Percentiles rank a stretch among this genome's conserved stretches.
Evolutionary conservation across 2,329 filamentous ascomycete species (phyloP).

Genomic region (Penicillium occitanis): DNA sequence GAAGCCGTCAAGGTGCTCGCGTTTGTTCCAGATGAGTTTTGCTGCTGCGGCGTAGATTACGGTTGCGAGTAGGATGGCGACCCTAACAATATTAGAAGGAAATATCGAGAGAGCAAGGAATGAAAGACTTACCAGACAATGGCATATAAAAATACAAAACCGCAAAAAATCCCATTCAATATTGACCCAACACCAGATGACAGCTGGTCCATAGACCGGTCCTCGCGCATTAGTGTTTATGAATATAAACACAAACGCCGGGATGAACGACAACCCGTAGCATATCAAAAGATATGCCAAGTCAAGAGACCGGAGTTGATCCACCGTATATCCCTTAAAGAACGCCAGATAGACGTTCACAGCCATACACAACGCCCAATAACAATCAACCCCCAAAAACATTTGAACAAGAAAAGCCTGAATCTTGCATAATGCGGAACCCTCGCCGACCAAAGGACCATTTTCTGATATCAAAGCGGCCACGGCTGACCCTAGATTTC

Average conservation of each 20-base stretch:
- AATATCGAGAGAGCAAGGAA: background rate
- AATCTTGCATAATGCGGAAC: slow-evolving; percentile 64
- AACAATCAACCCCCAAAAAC: slow-evolving; percentile 64
- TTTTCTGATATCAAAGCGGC: slow-evolving; percentile 68
- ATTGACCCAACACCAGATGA: slow-evolving; percentile 75
- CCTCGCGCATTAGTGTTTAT: slow-evolving; percentile 51
- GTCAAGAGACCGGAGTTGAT: slow-evolving; percentile 64
- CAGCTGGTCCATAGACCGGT: slow-evolving; percentile 68
- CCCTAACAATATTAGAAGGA: slow-evolving; percentile 25
- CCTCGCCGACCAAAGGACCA: slow-evolving; percentile 51
- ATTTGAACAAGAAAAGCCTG: slow-evolving; percentile 72
- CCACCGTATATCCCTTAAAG: slow-evolving; percentile 66
- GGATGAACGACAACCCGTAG: slow-evolving; percentile 68
- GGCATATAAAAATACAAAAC: slow-evolving; percentile 68
- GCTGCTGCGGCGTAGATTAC: slow-evolving; percentile 21
- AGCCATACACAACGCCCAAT: slow-evolving; percentile 76
- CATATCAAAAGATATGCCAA: slow-evolving; percentile 64
- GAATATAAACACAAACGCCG: slow-evolving; percentile 65
- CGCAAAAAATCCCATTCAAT: slow-evolving; percentile 66
- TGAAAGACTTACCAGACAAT: slow-evolving; percentile 31
- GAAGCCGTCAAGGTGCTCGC: slow-evolving; percentile 22
- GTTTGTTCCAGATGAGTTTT: slow-evolving; percentile 21
- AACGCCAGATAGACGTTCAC: slow-evolving; percentile 76
- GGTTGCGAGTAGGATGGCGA: slow-evolving; percentile 19
- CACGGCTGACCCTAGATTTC: slow-evolving; percentile 72